Base-by-base conservation (phyloP, 140 eudicot genomes). In the Anethum foeniculum region DNA sequence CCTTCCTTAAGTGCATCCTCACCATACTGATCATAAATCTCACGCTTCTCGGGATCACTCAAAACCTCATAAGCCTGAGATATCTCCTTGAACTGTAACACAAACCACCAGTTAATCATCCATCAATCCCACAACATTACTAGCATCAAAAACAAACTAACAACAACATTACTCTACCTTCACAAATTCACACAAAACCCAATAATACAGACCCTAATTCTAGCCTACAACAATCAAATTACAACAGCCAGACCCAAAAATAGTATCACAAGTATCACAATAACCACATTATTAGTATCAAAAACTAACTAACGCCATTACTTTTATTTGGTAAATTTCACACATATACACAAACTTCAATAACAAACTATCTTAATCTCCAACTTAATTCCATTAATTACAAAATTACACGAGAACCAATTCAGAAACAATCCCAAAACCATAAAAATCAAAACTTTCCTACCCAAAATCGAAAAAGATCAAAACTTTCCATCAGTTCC, bases 1-100 rank as follows among this genome's bases (percentile, higher is more conserved):
- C 94, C 94, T 82, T 90, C 91, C 86, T 90, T 90, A 6, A 90
- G 86, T 23, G 89, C 91, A 83, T 89, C 93, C 76, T 89, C 93
- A 76, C 93, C 93, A 36, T 89, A 89, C 76, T 89, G 89, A 83
- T 89, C 93, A 46, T 89, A 89, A 43, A 89, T 89, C 68, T 85
- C 89, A 56, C 93, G 89, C 86, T 89, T 89, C 86, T 89, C 90
- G 1, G 90, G 90, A 78, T 89, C 93, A 76, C 89, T 89, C 46
- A 87, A 75, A 44, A 89, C 91, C 82, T 89, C 93, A 65, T 89
- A 89, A 30, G 93, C 93, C 67, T 89, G 93, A 30, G 93, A 88
- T 38, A 89, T 81, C 78, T 89, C 92, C 83, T 89, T 89, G 36
- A 74, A 74, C 78, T 74, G 54, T n/a, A 60, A 23, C 36, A 73